A percentile compares a stretch with the other conserved stretches of the same genome.
These are phyloP conservation scores for Inga laurina DNA, from an alignment of 306 rosid species.

Conservation along the genomic window DNA sequence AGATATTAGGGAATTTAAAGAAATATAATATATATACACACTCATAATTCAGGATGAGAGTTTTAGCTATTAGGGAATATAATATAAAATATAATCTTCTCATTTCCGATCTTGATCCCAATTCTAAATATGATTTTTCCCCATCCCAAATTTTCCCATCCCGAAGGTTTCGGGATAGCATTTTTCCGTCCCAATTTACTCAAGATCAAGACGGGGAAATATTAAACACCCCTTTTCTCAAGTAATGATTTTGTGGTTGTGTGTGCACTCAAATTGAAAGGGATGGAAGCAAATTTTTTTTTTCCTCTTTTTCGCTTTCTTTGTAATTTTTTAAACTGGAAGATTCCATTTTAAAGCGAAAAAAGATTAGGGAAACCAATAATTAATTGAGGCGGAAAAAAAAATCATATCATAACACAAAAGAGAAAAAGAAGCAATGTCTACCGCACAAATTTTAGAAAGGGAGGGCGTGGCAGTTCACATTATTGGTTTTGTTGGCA, in stretches of 20 bases:
- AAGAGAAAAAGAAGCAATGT: conserved; percentile 16
- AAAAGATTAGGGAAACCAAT: neutral
- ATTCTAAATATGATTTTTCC: no score
- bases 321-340: neutral
- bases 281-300: neutral
- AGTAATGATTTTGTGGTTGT: neutral
- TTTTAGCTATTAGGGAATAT: no score
- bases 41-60: no score
- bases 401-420: neutral
- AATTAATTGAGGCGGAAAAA: neutral
- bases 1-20: no score
- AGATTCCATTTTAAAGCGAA: conserved; percentile 26
- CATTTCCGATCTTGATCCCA: no score
- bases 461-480: conserved; percentile 24
- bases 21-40: no score
- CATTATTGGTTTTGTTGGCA: conserved; percentile 24
- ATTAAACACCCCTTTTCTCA: no score
- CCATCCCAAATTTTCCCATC: no score
- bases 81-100: no score
- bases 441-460: neutral
- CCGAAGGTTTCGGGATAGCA: no score
- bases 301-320: neutral
- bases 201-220: no score
- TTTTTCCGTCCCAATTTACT: no score
- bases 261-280: conserved; percentile 23